Conservation (phyloP, 208 protist genomes). For the Leishmania major region DNA sequence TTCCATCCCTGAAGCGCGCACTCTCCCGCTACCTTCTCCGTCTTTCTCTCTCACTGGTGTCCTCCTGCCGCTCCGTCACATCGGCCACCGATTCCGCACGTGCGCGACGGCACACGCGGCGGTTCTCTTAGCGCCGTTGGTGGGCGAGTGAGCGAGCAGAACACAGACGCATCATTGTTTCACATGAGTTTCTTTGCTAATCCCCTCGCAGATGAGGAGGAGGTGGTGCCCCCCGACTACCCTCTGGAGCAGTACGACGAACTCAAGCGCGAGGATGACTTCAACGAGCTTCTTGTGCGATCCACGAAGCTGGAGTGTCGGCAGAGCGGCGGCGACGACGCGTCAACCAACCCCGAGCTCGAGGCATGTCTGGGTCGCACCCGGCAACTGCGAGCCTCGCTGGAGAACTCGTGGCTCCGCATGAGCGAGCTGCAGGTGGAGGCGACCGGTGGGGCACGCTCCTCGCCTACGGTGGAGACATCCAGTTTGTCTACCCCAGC, state of each 20-base stretch:
- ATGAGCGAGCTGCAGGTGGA: constrained; percentile 9
- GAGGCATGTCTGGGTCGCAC: constrained; percentile 20
- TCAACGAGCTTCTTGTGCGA: constrained; percentile 68
- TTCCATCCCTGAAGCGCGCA: not conserved
- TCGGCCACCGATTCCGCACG: not conserved
- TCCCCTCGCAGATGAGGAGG: constrained; percentile 73
- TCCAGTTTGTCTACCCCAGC: not conserved
- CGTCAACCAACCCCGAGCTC: constrained; percentile 6
- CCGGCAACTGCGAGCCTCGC: constrained; percentile 10
- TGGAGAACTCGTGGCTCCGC: constrained; percentile 24
- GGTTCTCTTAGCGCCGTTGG: not conserved
- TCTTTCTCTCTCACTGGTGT: not conserved
- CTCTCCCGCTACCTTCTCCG: not conserved
- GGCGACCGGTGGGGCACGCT: not conserved
- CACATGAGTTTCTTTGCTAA: constrained; percentile 72
- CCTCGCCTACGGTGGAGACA: not conserved
- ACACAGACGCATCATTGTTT: too few relatives aligned
- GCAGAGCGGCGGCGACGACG: constrained; percentile 1
- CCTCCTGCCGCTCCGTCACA: not conserved
- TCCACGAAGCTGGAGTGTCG: constrained; percentile 21
- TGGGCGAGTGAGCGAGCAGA: not conserved
- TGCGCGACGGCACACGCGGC: not conserved
- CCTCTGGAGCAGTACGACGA: constrained; percentile 73
- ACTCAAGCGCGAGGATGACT: constrained; percentile 68
- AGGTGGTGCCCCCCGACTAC: constrained; percentile 42